Evolutionary conservation across 208 protist genomes (phyloP), one percentile per base, ranked within the genome.

Genomic region (Trypanosomatidae sp.): DNA sequence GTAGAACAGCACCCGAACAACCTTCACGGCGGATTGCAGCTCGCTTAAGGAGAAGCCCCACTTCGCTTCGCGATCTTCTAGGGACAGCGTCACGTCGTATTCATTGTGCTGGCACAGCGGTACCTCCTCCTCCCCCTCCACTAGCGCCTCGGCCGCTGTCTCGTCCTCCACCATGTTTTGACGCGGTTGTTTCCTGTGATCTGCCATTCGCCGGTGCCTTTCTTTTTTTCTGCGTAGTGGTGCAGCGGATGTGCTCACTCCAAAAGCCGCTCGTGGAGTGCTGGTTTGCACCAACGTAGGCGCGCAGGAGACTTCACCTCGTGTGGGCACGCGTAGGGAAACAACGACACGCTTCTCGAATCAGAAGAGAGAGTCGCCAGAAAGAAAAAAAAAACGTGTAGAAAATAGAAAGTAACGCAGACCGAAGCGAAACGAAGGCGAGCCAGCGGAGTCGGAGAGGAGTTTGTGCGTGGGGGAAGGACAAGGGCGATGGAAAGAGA

Each of bases 41-140:
- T 97, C 91, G 9, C 76, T 71, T n/a, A 93, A 77, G 15, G 88
- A 85, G 75, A 97, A 97, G 60, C 93, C 90, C 91, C 93, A 97
- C 33, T 85, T 85, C 1, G 65, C 65, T 79, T 97, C 91, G 10
- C 84, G 85, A 50, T 88, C 90, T 9, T 62, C 73, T 46, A 93
- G 77, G 10, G 86, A 71, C 66, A 95, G 73, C 2, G 73, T 64
- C 13, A 68, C 59, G 56, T 88, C 80, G 71, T 84, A 85, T 66
- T 71, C 62, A 33, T 75, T 69, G 52, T 80, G 78, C 44, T 79
- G 75, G 55, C 67, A 71, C 33, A 79, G 36, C 28, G 62, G 68
- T 52, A 79, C 75, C 53, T 70, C 75, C 47, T 79, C 75, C 1
- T 79, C 71, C 49, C 64, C 47, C 6, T 60, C 52, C 28, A 5